Evolutionary conservation across 192 early-diverging fungal genomes (phyloP), one percentile per base, ranked within the genome.

Genomic region (Bifiguratus adelaidae): DNA sequence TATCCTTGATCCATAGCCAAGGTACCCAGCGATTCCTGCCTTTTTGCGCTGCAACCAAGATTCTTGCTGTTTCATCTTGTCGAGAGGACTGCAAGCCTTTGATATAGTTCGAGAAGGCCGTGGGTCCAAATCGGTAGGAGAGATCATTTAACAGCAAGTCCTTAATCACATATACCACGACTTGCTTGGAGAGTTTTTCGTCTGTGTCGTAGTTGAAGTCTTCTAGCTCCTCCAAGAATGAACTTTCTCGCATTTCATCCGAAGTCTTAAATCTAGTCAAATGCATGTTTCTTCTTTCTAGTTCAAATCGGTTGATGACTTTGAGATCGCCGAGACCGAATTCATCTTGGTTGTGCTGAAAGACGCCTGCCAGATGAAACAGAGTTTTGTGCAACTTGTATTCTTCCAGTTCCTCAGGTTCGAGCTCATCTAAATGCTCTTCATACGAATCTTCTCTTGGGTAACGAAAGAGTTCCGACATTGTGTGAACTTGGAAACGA

Each of bases 1-100:
- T 21, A 16, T 41, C 38, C 38, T 41, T 41, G 1, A 41, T 41
- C 38, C 38, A 41, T 3, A 41, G 18, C 38, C 38, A 41, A 1
- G 38, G 38, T 41, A 41, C 38, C 38, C 38, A 41, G 22, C 22
- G 18, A 21, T 41, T 21, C 38, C 3, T 21, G 16, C 2, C 38
- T 41, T 41, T 41, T 41, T 41, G 38, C 18, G 18, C 22, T 16
- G 38, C 38, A 41, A 41, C 22, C 38, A 41, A 41, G 38, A 41
- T 41, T 41, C 22, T 41, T 3, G 18, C 18, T 21, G 18, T 41
- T 41, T 41, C 4, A 2, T 41, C 38, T 18, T 41, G 38, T 21
- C 38, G 18, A 21, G 4, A 21, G 38, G 16, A 16, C 3, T 41
- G 38, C 4, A 41, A 41, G 18, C 22, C 38, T 41, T 41, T 41